Percentiles rank a stretch among this genome's conserved stretches.
These are phyloP conservation scores for Dryadomyces quercivorus DNA, from an alignment of 2,329 filamentous ascomycete species.

Conservation along the genomic window DNA sequence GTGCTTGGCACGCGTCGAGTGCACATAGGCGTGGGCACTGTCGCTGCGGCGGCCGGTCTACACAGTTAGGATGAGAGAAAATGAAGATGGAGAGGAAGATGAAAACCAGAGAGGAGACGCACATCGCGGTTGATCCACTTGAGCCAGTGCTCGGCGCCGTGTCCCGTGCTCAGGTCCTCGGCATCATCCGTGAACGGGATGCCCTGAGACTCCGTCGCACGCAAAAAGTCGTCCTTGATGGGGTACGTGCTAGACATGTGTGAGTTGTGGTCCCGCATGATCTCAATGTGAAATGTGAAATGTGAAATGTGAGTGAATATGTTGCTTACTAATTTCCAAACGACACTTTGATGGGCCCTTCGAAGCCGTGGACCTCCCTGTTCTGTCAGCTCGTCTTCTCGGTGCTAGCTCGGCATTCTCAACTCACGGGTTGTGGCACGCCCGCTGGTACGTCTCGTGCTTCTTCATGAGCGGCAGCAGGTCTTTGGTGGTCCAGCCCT, in stretches of 20 bases:
- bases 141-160: slow-evolving; percentile 70
- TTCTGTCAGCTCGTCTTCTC: neutral
- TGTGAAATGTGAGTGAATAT: neutral
- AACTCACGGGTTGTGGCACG: slow-evolving; percentile 42
- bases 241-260: slow-evolving; percentile 47
- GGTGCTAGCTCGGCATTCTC: neutral
- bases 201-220: slow-evolving; percentile 59
- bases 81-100: neutral
- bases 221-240: slow-evolving; percentile 69
- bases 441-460: slow-evolving; percentile 64
- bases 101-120: slow-evolving; percentile 11
- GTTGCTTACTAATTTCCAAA: slow-evolving; percentile 54
- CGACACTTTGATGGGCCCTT: slow-evolving; percentile 72
- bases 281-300: too few relatives aligned
- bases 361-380: slow-evolving; percentile 60
- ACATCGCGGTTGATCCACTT: slow-evolving; percentile 59
- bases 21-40: slow-evolving; percentile 66
- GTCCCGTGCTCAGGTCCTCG: slow-evolving; percentile 56
- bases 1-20: slow-evolving; percentile 59
- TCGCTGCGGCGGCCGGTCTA: slow-evolving; percentile 60
- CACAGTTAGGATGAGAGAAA: neutral
- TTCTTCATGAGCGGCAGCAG: slow-evolving; percentile 68
- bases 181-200: slow-evolving; percentile 67
- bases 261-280: slow-evolving; percentile 17
- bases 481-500: slow-evolving; percentile 69